These are phyloP conservation scores for Suillus subaureus DNA, from an alignment of 768 basidiomycete species.

Conservation along the genomic window DNA sequence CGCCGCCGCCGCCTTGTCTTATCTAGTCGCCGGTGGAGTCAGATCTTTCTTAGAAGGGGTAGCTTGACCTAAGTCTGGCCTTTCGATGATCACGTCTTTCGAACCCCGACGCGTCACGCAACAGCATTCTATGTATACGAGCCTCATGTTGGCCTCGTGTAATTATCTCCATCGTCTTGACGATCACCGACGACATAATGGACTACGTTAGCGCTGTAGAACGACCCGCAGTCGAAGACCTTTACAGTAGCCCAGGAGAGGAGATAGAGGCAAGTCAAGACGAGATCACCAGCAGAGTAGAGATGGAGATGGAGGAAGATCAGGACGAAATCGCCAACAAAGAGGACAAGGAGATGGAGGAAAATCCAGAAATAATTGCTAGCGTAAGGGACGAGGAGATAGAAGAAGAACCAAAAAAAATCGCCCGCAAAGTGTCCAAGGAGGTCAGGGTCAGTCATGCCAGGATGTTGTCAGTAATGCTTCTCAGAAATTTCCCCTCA, in stretches of 20 bases:
- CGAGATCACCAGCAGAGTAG: not conserved
- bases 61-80: not conserved
- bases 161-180: not conserved
- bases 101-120: not conserved
- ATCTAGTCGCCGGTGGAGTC: not conserved
- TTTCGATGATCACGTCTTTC: not conserved
- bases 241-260: not conserved
- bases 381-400: not conserved
- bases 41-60: not conserved
- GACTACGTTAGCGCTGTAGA: not conserved
- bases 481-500: conserved; percentile 2
- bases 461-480: not conserved
- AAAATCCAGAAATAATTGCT: not conserved
- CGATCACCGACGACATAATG: not conserved
- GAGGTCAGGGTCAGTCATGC: not conserved
- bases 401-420: not conserved
- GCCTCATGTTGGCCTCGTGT: not conserved
- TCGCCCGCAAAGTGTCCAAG: not conserved
- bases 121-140: not conserved
- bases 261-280: not conserved
- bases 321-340: not conserved
- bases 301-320: not conserved
- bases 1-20: not conserved
- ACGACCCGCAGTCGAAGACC: not conserved
- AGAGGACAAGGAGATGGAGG: not conserved